Percentiles rank a stretch among this genome's conserved stretches.
Evolutionary conservation across 2,329 filamentous ascomycete species (phyloP).

Genomic region (Fusarium ramigenum): DNA sequence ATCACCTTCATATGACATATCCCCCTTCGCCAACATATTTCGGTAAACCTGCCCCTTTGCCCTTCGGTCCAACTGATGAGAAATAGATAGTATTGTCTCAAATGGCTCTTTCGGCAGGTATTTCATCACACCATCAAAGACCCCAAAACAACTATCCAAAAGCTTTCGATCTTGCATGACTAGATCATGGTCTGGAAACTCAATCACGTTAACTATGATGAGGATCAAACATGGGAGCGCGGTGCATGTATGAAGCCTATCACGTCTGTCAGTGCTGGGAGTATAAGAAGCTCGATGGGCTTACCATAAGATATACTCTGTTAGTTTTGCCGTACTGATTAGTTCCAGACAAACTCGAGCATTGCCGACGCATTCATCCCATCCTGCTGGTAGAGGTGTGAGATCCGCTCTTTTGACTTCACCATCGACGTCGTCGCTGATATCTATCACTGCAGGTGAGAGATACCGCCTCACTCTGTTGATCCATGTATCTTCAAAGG

Average conservation of each 20-base stretch:
- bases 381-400: slow-evolving; percentile 23
- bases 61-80: slow-evolving; percentile 22
- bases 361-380: slow-evolving; percentile 28
- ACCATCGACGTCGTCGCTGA: slow-evolving; percentile 14
- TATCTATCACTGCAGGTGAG: slow-evolving; percentile 21
- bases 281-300: rapidly evolving
- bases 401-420: slow-evolving; percentile 17
- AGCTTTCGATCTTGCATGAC: slow-evolving; percentile 3
- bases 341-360: slow-evolving; percentile 24
- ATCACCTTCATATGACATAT: background rate
- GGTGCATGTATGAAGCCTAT: slow-evolving; percentile 32
- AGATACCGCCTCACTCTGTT: slow-evolving; percentile 24
- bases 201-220: slow-evolving; percentile 35
- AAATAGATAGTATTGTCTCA: slow-evolving; percentile 13
- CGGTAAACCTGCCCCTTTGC: slow-evolving; percentile 27
- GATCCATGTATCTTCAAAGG: slow-evolving; percentile 32
- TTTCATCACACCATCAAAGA: background rate
- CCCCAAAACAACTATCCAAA: slow-evolving; percentile 2
- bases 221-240: slow-evolving; percentile 26
- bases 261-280: rapidly evolving
- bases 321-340: background rate
- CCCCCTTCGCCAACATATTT: background rate
- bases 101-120: slow-evolving; percentile 2
- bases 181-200: slow-evolving; percentile 20
- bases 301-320: slow-evolving; percentile 33